Evolutionary conservation across 805 yeast species (phyloP), one percentile per base, ranked within the genome.

Genomic region (Kodamaea neixiangensis): DNA sequence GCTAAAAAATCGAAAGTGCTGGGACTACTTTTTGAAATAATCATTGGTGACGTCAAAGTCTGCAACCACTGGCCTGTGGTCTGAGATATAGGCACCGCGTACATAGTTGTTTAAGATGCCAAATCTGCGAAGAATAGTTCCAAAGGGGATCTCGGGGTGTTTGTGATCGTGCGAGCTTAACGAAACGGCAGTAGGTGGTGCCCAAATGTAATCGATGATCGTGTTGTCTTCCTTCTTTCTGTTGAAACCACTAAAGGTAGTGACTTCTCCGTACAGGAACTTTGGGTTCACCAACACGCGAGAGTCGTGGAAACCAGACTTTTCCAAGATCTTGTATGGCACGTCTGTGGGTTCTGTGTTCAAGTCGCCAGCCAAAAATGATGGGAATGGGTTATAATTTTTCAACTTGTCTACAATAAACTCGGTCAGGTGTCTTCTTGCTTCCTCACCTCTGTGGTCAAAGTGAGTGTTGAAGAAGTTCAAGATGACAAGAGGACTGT

Each of bases 191-290:
- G 34, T 35, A 14, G 48, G 48, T 5, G 75, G 72, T 1, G 73
- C 65, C 79, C 80, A 78, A 25, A 78, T 69, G 51, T 75, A 77
- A 56, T 78, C 82, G 44, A 78, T 78, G 29, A 68, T 68, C 15
- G 62, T 51, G 18, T 47, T 48, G 4, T 45, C 64, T 53, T 65
- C 71, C 43, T 62, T 37, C 10, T 54, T 60, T 14, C 57, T 61
- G 51, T 69, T 68, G 55, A 80, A 81, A 3, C 84, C 84, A 0
- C 84, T 78, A 53, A 71, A 79, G 0, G 85, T 80, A 19, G 67
- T 54, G 17, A 54, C 54, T 51, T 69, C 71, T 0, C 84, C 85
- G 55, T 80, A 81, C 22, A 54, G 54, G 44, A 56, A 62, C 2
- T 54, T 48, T 1, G 58, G 40, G 37, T 63, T 63, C 11, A 62